A percentile compares a stretch with the other conserved stretches of the same genome.
These are phyloP conservation scores for Anethum foeniculum DNA, from an alignment of 140 eudicot species.

Conservation along the genomic window DNA sequence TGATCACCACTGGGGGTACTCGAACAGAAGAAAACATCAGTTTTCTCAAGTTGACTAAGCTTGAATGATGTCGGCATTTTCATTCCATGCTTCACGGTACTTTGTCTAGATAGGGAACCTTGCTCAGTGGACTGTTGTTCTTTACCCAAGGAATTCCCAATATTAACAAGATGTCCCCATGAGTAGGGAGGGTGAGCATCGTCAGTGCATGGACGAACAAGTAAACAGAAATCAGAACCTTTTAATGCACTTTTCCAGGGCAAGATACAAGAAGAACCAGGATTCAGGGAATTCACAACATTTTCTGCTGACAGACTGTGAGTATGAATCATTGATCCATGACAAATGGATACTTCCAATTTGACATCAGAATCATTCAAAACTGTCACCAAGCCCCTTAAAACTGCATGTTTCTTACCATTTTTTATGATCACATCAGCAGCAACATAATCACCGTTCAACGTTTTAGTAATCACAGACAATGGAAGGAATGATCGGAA, in stretches of 20 bases:
- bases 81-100: conserved; percentile 43
- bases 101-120: conserved; percentile 52
- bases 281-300: conserved; percentile 31
- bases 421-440: conserved; percentile 71
- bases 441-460: conserved; percentile 62
- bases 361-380: conserved; percentile 62
- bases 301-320: conserved; percentile 19
- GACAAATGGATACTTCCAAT: conserved; percentile 53
- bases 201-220: conserved; percentile 66
- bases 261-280: conserved; percentile 55
- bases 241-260: conserved; percentile 79
- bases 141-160: conserved; percentile 32
- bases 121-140: conserved; percentile 44
- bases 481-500: conserved; percentile 87
- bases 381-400: conserved; percentile 79
- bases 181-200: conserved; percentile 32
- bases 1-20: conserved; percentile 31
- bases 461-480: conserved; percentile 58
- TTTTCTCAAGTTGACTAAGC: conserved; percentile 77
- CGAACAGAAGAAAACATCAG: conserved; percentile 69
- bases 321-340: conserved; percentile 27
- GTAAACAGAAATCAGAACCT: conserved; percentile 58
- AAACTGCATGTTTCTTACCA: conserved; percentile 84
- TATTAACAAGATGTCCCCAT: conserved; percentile 72
- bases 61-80: conserved; percentile 41